Conservation (phyloP, 495 filamentous ascomycete species). For the Penicillium simplicissimum region DNA sequence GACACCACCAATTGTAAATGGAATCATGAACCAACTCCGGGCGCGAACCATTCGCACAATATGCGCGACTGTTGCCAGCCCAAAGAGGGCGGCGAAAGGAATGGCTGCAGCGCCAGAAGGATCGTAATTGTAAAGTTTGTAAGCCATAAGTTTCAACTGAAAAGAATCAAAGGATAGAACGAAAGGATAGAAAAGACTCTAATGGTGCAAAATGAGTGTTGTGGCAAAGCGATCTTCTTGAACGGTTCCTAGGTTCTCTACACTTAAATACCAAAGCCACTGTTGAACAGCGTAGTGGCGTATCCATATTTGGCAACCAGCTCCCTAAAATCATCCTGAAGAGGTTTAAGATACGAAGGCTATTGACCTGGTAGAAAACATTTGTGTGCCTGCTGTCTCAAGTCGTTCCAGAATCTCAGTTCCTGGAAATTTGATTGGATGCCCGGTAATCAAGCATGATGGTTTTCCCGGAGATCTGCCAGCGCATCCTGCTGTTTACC, state of each 20-base stretch:
- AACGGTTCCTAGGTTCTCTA: neutral
- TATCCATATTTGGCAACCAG: neutral
- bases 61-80: conserved; percentile 34
- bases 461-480: neutral
- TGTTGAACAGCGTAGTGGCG: neutral
- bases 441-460: no score
- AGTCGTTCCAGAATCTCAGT: neutral
- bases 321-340: neutral
- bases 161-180: neutral
- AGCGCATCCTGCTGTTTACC: neutral
- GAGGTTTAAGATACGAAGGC: neutral
- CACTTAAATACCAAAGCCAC: neutral
- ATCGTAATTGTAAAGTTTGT: conserved; percentile 20
- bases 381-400: neutral
- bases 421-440: neutral
- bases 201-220: neutral
- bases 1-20: conserved; percentile 50
- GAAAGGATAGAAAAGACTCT: neutral
- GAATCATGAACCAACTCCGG: conserved; percentile 48
- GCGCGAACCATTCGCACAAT: conserved; percentile 33
- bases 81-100: conserved; percentile 14
- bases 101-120: conserved; percentile 16
- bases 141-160: conserved; percentile 4
- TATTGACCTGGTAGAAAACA: neutral
- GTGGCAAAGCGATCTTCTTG: neutral